These are phyloP conservation scores for Pholiota conissans DNA, from an alignment of 768 basidiomycete species.

Conservation along the genomic window DNA sequence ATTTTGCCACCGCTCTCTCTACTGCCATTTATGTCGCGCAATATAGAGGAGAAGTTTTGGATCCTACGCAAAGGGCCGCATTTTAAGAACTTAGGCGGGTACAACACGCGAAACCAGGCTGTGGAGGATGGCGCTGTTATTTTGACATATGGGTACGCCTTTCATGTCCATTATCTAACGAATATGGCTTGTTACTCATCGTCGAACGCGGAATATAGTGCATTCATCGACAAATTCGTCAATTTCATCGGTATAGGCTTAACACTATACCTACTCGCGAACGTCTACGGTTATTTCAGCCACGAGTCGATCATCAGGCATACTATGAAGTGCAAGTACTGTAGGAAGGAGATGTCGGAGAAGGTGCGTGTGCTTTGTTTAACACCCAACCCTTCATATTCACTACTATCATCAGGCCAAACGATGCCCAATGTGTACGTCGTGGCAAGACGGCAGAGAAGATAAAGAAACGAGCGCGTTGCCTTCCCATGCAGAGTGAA, in stretches of 20 bases:
- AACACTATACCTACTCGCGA: conserved; percentile 37
- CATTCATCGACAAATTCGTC: conserved; percentile 36
- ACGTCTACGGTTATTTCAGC: conserved; percentile 33
- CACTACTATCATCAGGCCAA: conserved; percentile 25
- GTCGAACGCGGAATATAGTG: conserved; percentile 19
- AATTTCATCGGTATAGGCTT: conserved; percentile 40
- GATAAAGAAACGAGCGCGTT: conserved; percentile 29
- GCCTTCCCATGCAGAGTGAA: not conserved
- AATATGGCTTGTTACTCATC: too few species aligned
- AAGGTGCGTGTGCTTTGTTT: conserved; percentile 31
- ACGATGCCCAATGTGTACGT: conserved; percentile 41
- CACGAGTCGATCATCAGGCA: conserved; percentile 43
- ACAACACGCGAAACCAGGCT: conserved; percentile 45
- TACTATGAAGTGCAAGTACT: conserved; percentile 39
- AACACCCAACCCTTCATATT: not conserved
- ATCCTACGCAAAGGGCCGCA: conserved; percentile 34
- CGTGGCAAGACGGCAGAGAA: conserved; percentile 43
- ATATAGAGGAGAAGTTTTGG: conserved; percentile 43
- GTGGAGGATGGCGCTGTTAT: conserved; percentile 45
- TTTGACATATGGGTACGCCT: conserved; percentile 32
- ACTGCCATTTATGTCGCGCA: conserved; percentile 42
- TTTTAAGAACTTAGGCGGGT: conserved; percentile 25
- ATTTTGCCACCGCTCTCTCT: conserved; percentile 40
- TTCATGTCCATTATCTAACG: not conserved
- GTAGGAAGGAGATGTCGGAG: conserved; percentile 40